Conservation (phyloP, 1,284 basidiomycete species). For the Abortiporus biennis region DNA sequence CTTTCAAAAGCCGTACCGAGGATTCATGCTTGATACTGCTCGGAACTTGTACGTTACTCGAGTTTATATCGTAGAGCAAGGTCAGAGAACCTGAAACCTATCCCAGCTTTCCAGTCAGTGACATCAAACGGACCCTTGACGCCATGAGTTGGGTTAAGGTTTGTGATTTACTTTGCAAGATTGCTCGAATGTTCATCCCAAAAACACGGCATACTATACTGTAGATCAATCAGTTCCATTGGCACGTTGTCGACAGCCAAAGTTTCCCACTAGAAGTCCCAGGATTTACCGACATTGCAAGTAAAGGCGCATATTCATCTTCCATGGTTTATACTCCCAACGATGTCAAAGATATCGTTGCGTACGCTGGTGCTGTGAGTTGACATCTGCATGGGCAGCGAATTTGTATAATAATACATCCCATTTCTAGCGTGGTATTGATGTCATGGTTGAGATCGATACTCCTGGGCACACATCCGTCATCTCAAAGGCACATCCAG, state of each 20-base stretch:
- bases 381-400: too few species aligned
- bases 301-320: slow-evolving; percentile 61
- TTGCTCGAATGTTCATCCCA: neutral
- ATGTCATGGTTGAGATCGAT: slow-evolving; percentile 67
- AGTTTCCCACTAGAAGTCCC: slow-evolving; percentile 70
- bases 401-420: too few species aligned
- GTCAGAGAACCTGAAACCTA: neutral
- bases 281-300: slow-evolving; percentile 53
- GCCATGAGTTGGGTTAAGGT: slow-evolving; percentile 87
- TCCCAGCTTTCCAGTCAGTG: slow-evolving; percentile 49
- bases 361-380: slow-evolving; percentile 68
- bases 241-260: slow-evolving; percentile 72
- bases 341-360: slow-evolving; percentile 59
- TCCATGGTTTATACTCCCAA: slow-evolving; percentile 48
- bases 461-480: slow-evolving; percentile 78
- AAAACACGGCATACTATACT: too few species aligned
- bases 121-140: slow-evolving; percentile 71
- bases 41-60: slow-evolving; percentile 38
- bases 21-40: slow-evolving; percentile 77
- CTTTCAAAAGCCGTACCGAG: slow-evolving; percentile 57
- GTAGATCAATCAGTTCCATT: slow-evolving; percentile 66
- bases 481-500: slow-evolving; percentile 62
- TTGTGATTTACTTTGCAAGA: slow-evolving; percentile 11
- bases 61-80: neutral
- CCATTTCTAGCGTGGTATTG: slow-evolving; percentile 61